Base-by-base conservation (phyloP, 805 yeast genomes). In the Suhomyces faveliae region DNA sequence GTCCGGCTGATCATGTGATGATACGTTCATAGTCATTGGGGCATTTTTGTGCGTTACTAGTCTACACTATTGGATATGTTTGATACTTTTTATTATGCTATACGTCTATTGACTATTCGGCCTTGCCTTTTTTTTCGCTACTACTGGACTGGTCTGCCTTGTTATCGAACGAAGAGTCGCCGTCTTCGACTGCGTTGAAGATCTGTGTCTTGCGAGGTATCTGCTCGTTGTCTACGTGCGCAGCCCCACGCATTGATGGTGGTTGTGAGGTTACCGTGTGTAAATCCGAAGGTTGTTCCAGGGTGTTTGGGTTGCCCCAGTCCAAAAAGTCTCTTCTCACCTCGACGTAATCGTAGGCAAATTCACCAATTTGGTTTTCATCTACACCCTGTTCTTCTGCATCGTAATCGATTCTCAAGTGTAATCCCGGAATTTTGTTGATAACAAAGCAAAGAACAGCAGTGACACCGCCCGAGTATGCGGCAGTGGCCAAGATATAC, bases 271-370 rank as follows among this genome's bases (percentile, higher is more conserved):
- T 20, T 6, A 40, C 35, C 11, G 39, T 22, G 15, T 35, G 46
- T 15, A 33, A 9, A 4, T 33, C 37, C 8, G 37, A 33, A 12
- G 11, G 35, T 12, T 35, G 46, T 9, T 21, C 45, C 25, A 35
- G 35, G 9, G 50, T 50, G n/a, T 48, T 46, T 11, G 72, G 72
- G 41, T 55, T 57, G 5, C 74, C 71, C 79, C 79, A 75, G 54
- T 77, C 81, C 59, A 84, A 77, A 67, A 84, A 92, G 70, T 91
- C 96, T 65, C 98, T 81, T 68, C 98, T 82, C 11, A 92, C 95
- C 73, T 92, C 99, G 49, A 92, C 97, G 63, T 90, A 92, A 68
- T 92, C 98, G 66, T 92, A 92, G n/a, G 98, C 98, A 70, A 91
- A 92, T 70, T 92, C 99, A 44, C 98, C 99, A 57, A 92, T 88